These are phyloP conservation scores for Aureobasidium sp. DNA, from an alignment of 2,329 filamentous ascomycete genomes.

Conservation along the genomic window DNA sequence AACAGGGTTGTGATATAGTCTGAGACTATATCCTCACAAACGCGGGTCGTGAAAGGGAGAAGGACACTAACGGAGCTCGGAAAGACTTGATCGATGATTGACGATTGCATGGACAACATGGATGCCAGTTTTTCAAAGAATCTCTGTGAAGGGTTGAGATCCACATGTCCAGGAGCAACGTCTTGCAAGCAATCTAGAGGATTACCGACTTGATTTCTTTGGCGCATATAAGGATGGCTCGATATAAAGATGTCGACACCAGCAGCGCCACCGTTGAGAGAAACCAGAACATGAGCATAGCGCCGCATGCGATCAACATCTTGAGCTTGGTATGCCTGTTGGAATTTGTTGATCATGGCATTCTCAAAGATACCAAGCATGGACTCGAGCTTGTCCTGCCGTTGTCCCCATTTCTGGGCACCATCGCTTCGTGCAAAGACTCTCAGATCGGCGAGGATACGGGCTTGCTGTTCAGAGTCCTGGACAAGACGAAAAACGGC, in stretches of 20 bases:
- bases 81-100: constrained; percentile 75
- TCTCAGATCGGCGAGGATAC: constrained; percentile 77
- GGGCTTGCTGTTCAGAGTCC: constrained; percentile 83
- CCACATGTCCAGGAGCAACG: constrained; percentile 56
- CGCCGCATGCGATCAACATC: constrained; percentile 84
- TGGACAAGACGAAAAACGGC: constrained; percentile 79
- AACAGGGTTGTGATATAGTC: constrained; percentile 82
- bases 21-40: constrained; percentile 71
- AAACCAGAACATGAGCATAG: constrained; percentile 78
- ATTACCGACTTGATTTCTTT: constrained; percentile 61
- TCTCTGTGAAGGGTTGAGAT: constrained; percentile 66
- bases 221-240: constrained; percentile 75
- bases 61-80: constrained; percentile 62
- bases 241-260: constrained; percentile 76
- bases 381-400: constrained; percentile 62
- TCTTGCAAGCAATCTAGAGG: constrained; percentile 75
- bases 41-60: constrained; percentile 69
- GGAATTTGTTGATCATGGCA: constrained; percentile 83
- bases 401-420: constrained; percentile 61
- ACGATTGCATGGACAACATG: constrained; percentile 75
- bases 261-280: constrained; percentile 70
- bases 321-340: constrained; percentile 80
- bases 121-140: constrained; percentile 71
- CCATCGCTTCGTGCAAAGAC: constrained; percentile 75
- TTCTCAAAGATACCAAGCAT: constrained; percentile 83